A percentile compares a stretch with the other conserved stretches of the same genome.
Conservation (phyloP, 371 early-diverging fungal species). For the Synchytrium microbalum region DNA sequence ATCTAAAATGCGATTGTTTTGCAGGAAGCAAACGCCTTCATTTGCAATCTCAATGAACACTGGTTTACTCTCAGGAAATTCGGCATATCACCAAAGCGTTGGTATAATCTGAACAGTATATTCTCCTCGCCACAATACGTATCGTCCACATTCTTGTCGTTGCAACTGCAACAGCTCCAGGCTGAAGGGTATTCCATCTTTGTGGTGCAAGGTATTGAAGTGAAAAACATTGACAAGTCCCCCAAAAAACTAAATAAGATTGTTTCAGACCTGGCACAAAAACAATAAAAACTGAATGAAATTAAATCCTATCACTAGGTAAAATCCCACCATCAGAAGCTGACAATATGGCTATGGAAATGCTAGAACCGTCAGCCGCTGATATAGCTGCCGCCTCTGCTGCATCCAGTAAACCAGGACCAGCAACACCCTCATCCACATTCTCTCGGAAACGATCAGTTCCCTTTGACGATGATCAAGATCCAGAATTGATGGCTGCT, state of each 20-base stretch:
- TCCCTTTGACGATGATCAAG: conserved; percentile 2
- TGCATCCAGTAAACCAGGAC: not conserved
- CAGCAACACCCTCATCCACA: not conserved
- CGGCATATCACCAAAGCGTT: conserved; percentile 45
- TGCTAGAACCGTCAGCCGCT: conserved; percentile 17
- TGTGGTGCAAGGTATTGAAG: conserved; percentile 25
- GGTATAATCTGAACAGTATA: conserved; percentile 66
- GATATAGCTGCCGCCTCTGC: not conserved
- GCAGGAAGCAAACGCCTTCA: conserved; percentile 45
- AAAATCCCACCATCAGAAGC: conserved; percentile 13
- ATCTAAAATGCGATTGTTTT: not conserved
- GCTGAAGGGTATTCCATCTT: conserved; percentile 52
- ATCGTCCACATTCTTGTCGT: conserved; percentile 53
- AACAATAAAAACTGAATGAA: no score
- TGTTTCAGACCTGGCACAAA: no score
- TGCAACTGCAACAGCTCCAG: conserved; percentile 56
- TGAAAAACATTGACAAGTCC: conserved; percentile 12
- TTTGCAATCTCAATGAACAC: conserved; percentile 53
- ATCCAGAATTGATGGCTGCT: not conserved
- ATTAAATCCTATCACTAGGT: no score
- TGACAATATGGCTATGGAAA: conserved; percentile 22
- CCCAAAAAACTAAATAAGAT: no score
- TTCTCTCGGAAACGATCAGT: not conserved
- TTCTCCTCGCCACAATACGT: conserved; percentile 44
- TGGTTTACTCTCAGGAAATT: conserved; percentile 59